Conservation (phyloP, 176 grass and related monocot species). For the Cenchrus fungigraminus region DNA sequence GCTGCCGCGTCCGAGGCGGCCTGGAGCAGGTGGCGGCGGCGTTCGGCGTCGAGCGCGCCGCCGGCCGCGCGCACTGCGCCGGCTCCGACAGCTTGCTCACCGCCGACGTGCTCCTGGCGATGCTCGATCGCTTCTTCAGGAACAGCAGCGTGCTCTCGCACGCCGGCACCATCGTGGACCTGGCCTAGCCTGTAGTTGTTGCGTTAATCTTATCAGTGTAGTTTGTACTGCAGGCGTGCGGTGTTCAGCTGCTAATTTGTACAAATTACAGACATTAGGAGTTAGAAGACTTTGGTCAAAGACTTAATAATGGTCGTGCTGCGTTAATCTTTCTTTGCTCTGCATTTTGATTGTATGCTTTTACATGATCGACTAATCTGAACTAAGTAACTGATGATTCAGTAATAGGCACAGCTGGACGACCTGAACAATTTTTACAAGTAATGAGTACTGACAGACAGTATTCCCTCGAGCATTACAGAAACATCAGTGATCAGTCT, state of each 20-base stretch:
- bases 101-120: slow-evolving; percentile 28
- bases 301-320: no score
- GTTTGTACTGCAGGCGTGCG: not conserved
- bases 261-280: not conserved
- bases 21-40: slow-evolving; percentile 35
- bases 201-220: not conserved
- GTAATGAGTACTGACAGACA: not conserved
- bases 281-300: no score
- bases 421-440: not conserved
- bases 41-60: slow-evolving; percentile 28
- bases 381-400: not conserved
- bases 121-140: not conserved
- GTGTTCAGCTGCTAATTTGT: not conserved
- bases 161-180: slow-evolving; percentile 37
- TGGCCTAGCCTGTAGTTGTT: slow-evolving; percentile 7
- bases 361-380: not conserved
- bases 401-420: not conserved
- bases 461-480: not conserved
- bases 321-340: not conserved
- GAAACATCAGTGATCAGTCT: not conserved
- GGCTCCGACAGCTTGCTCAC: slow-evolving; percentile 60
- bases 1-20: slow-evolving; percentile 3
- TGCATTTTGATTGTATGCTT: not conserved
- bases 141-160: not conserved
- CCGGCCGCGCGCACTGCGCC: slow-evolving; percentile 44